Percentiles rank a stretch among this genome's conserved stretches.
Conservation (phyloP, 305 asterid species). For the Solanum chacoense region DNA sequence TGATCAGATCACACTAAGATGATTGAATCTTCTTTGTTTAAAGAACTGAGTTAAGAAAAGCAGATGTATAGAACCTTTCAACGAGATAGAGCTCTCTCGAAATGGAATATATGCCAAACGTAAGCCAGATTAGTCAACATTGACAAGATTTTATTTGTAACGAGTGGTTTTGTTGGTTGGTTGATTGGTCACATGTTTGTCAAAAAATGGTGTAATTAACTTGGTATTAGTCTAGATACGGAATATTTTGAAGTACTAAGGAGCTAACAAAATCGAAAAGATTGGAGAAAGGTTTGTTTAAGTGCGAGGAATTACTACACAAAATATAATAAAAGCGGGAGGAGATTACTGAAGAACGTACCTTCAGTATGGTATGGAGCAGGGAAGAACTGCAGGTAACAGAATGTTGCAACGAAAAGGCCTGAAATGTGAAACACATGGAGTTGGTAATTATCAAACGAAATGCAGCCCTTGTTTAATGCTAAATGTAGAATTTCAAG, state of each 20-base stretch:
- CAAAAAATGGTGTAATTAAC: neutral
- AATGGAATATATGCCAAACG: neutral
- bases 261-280: neutral
- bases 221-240: neutral
- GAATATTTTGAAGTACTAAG: neutral
- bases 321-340: neutral
- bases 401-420: slow-evolving; percentile 40
- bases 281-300: neutral
- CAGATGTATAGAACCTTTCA: neutral
- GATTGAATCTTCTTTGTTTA: neutral
- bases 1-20: neutral
- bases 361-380: slow-evolving; percentile 68
- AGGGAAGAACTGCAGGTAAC: slow-evolving; percentile 84
- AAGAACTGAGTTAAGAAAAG: neutral
- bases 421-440: slow-evolving; percentile 22
- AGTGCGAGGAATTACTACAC: neutral
- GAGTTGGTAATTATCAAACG: neutral
- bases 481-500: neutral
- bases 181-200: neutral
- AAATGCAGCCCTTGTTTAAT: neutral
- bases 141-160: neutral
- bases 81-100: neutral
- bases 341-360: slow-evolving; percentile 3
- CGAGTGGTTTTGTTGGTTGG: neutral
- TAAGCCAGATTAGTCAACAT: neutral